phyloP scores from a whole-genome alignment of 306 rosid genomes.

The Vigna reflexopilosa region DNA sequence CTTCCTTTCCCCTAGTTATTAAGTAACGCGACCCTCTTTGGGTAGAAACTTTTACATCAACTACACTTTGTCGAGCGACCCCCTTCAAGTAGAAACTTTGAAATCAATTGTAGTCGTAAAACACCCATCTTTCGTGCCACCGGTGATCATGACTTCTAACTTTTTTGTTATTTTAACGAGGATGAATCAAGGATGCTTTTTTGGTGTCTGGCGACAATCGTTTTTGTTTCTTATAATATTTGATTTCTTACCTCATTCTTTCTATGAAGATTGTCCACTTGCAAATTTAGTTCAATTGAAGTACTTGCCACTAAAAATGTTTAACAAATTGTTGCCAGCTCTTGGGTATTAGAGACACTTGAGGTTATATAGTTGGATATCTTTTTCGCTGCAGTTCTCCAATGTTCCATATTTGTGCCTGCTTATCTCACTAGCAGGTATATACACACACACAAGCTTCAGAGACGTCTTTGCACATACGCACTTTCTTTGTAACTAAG shows the following conservation, averaged over 20 bases:
- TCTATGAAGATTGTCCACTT: not conserved
- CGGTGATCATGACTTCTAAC: not conserved
- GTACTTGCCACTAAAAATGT: not conserved
- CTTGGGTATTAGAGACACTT: not conserved
- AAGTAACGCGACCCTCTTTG: not conserved
- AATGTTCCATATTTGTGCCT: not conserved
- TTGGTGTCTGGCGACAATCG: not conserved
- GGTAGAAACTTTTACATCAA: not conserved
- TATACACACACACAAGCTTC: not conserved
- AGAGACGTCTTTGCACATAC: not conserved
- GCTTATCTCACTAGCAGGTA: not conserved
- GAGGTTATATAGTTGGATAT: not conserved
- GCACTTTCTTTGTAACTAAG: not conserved
- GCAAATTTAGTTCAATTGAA: slow-evolving; percentile 12
- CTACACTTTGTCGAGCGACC: not conserved
- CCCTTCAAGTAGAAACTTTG: not conserved
- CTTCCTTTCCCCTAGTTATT: not conserved
- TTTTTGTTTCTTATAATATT: not conserved
- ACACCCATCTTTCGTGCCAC: not conserved
- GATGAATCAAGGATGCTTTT: not conserved
- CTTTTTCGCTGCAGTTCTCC: not conserved
- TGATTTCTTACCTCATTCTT: not conserved
- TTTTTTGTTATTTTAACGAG: not conserved
- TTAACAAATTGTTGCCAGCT: not conserved
- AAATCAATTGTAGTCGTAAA: not conserved